Conservation (phyloP, 305 asterid species). For the Striga hermonthica region DNA sequence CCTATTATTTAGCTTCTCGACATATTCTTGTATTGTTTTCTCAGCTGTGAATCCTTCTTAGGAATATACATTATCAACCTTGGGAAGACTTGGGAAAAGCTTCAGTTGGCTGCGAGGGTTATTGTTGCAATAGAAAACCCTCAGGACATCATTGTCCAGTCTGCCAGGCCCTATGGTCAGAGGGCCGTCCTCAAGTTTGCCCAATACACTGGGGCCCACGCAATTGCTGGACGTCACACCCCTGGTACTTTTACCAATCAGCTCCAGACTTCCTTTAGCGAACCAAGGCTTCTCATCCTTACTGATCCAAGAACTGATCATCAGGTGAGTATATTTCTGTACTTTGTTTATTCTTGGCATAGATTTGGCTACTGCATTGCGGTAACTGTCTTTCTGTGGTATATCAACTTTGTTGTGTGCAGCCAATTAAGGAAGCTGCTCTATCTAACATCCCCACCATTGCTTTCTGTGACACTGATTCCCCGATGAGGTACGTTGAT, state of each 20-base stretch:
- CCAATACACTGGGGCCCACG: slow-evolving; percentile 48
- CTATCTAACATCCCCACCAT: slow-evolving; percentile 48
- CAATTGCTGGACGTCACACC: slow-evolving; percentile 60
- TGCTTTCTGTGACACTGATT: slow-evolving; percentile 56
- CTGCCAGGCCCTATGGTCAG: slow-evolving; percentile 62
- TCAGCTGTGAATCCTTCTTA: not conserved
- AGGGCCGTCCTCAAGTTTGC: slow-evolving; percentile 63
- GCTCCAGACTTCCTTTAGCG: slow-evolving; percentile 51
- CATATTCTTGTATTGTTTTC: too few species aligned
- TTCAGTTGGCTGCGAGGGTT: slow-evolving; percentile 53
- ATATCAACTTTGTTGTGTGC: slow-evolving; percentile 10
- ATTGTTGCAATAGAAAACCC: slow-evolving; percentile 55
- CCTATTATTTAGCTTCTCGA: too few species aligned
- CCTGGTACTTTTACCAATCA: slow-evolving; percentile 59
- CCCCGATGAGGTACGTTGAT: slow-evolving; percentile 53
- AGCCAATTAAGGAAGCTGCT: slow-evolving; percentile 58
- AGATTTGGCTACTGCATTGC: not conserved
- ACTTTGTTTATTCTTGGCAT: not conserved
- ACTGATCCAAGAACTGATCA: slow-evolving; percentile 61
- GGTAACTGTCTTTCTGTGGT: not conserved
- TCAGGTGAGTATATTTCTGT: slow-evolving; percentile 32
- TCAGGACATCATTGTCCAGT: slow-evolving; percentile 57
- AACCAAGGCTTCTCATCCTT: slow-evolving; percentile 55
- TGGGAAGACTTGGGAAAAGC: slow-evolving; percentile 56
- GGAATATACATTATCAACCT: slow-evolving; percentile 46